Base-by-base conservation (phyloP, 169 alveolate genomes). In the Besnoitia besnoiti region DNA sequence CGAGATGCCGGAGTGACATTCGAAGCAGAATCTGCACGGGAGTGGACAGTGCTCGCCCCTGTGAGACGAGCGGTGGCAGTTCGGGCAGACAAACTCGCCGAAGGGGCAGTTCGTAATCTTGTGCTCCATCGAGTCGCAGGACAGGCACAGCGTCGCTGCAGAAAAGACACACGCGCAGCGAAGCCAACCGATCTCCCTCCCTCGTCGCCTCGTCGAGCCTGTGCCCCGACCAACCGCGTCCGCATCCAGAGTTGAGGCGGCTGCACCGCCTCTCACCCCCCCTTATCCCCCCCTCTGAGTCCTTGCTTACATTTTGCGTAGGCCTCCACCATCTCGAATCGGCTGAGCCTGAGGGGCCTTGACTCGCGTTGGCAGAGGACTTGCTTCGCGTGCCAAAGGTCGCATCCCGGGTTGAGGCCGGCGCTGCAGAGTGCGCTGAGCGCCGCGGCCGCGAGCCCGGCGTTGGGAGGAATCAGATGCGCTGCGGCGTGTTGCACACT, bases 31-130 rank as follows among this genome's bases (percentile, higher is more conserved):
- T 21, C 93, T 49, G 90, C 93, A 90, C 42, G 93, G 93, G 80
- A 90, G 85, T 0, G 93, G 93, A 39, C 93, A 90, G 85, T 90
- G 93, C 90, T 90, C 95, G 51, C 97, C 97, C 79, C 97, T 82
- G 55, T 95, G 97, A 27, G 96, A 93, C 49, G 94, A 90, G 27
- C 94, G 93, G 90, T 95, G 97, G 77, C 97, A 95, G 85, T 95
- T 95, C 33, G 97, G 97, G 67, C 97, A 95, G 24, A 95, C 97
- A 85, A 95, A 95, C 46, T 94, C 95, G 82, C 95, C 94, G 84
- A 92, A 93, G 61, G 97, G 97, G 42, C 97, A 95, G 77, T 94
- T 91, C 39, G 97, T 94, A 92, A 95, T 95, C 35, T 94, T 94
- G 62, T 95, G 97, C 61, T 93, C 95, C 91, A 94, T 92, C 27